Evolutionary conservation across 306 rosid genomes (phyloP), one percentile per base, ranked within the genome.

Genomic region (Quercus parvula): DNA sequence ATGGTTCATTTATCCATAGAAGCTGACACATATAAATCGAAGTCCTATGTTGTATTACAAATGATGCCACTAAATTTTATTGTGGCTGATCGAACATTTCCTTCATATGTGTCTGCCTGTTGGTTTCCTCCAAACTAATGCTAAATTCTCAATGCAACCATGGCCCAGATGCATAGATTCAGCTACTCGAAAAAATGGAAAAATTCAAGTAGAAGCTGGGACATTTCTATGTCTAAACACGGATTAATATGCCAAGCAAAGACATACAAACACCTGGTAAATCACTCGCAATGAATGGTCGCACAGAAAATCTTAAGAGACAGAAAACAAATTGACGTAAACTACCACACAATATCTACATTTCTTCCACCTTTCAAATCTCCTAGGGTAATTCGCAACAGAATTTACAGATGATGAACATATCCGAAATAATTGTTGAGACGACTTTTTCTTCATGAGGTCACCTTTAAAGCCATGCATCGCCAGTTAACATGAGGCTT

Each of bases 401-500:
- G 33, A 25, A 25, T 61, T 12, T 28, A 63, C 70, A 27, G 10
- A 63, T 28, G 8, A 15, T 1, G 28, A 6, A 62, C 33, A 62
- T 27, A 62, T 24, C 68, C 2, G 3, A 62, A 62, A 62, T 33
- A 62, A 62, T 25, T 25, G 20, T 71, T 38, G 0, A 38, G 46
- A 14, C 51, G 44, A 77, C 56, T 55, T 49, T 76, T 27, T 73
- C 71, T 56, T 56, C 38, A 10, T 38, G 70, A 71, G 73, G 68
- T 19, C 74, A 77, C 63, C 17, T 38, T 38, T 0, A 1, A 49
- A 20, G 79, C 56, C 31, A 63, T 52, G 54, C 25, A 51, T 46
- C 28, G 8, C 30, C 18, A 56, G 22, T 69, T 24, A 19, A 13
- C 54, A 49, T 49, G 54, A 49, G 15, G 54, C 54, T 49, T 15